Percentiles rank a stretch among this genome's conserved stretches.
Conservation (phyloP, 805 yeast genomes). For the Dipodascus geniculatus region DNA sequence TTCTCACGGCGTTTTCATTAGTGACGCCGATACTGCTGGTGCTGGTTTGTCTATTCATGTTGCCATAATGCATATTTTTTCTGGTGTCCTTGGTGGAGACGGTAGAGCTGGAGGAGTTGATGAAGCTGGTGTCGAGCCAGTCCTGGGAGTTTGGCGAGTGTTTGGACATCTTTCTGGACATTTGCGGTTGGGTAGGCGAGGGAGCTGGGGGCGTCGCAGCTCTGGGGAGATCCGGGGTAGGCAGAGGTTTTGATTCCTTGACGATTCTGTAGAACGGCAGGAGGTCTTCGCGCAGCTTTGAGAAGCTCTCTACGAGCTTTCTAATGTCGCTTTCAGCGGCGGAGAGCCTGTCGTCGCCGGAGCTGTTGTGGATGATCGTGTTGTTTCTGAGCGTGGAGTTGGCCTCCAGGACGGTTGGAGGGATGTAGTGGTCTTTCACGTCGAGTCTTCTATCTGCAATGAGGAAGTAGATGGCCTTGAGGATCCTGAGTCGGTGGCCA, state of each 20-base stretch:
- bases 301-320: constrained; percentile 41
- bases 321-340: constrained; percentile 27
- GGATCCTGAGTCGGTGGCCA: constrained; percentile 45
- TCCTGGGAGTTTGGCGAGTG: constrained; percentile 5
- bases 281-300: constrained; percentile 49
- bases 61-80: constrained; percentile 1
- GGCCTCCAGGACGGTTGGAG: constrained; percentile 23
- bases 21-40: not conserved
- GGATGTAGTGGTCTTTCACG: constrained; percentile 20
- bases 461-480: constrained; percentile 47
- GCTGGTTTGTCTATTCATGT: not conserved
- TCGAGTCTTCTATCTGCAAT: constrained; percentile 22
- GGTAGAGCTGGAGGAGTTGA: constrained; percentile 6
- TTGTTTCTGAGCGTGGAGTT: constrained; percentile 17
- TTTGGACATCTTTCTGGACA: not conserved
- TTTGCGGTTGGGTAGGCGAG: constrained; percentile 4
- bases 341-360: constrained; percentile 22
- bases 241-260: constrained; percentile 55
- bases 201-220: constrained; percentile 5
- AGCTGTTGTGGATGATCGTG: not conserved
- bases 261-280: constrained; percentile 49
- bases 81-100: not conserved
- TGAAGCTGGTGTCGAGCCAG: constrained; percentile 5
- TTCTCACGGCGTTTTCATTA: not conserved
- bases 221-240: constrained; percentile 37